phyloP scores from a whole-genome alignment of 2,329 filamentous ascomycete species.

The Paraphaeosphaeria minitans region DNA sequence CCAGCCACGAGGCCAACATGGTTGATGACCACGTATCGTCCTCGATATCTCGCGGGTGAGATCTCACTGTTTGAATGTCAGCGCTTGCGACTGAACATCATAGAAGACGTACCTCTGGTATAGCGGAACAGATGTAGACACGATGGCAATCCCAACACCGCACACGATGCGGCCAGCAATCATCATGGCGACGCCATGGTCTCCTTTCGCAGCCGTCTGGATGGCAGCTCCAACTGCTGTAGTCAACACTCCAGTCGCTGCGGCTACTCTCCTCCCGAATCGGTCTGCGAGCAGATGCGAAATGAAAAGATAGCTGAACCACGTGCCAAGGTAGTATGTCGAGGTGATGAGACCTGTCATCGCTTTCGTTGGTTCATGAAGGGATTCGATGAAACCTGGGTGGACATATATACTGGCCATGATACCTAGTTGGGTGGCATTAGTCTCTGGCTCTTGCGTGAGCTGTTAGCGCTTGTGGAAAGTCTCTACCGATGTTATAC shows the following conservation, averaged over 20 bases:
- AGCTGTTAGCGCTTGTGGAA: not conserved
- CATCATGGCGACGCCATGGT: constrained; percentile 55
- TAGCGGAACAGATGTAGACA: constrained; percentile 62
- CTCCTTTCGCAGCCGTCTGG: constrained; percentile 53
- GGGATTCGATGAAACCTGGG: constrained; percentile 57
- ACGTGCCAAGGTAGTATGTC: constrained; percentile 64
- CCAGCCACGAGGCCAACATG: constrained; percentile 64
- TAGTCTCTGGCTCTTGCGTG: not conserved
- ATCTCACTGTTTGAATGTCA: constrained; percentile 54
- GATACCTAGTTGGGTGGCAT: constrained; percentile 34
- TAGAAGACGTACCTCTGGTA: constrained; percentile 58
- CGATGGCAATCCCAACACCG: constrained; percentile 60
- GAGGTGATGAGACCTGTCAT: constrained; percentile 60
- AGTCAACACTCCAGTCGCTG: constrained; percentile 54
- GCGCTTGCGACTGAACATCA: not conserved
- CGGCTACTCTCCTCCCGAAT: constrained; percentile 59
- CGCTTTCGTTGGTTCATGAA: constrained; percentile 53
- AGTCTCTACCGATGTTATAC: constrained; percentile 58
- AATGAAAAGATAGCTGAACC: constrained; percentile 60
- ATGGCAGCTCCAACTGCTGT: constrained; percentile 57
- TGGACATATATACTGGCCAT: constrained; percentile 62
- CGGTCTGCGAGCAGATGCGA: constrained; percentile 59
- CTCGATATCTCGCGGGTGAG: constrained; percentile 59
- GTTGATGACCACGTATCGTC: constrained; percentile 63
- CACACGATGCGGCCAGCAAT: constrained; percentile 58